phyloP scores from a whole-genome alignment of 1,284 basidiomycete species.

The Anthracocystis setariae region DNA sequence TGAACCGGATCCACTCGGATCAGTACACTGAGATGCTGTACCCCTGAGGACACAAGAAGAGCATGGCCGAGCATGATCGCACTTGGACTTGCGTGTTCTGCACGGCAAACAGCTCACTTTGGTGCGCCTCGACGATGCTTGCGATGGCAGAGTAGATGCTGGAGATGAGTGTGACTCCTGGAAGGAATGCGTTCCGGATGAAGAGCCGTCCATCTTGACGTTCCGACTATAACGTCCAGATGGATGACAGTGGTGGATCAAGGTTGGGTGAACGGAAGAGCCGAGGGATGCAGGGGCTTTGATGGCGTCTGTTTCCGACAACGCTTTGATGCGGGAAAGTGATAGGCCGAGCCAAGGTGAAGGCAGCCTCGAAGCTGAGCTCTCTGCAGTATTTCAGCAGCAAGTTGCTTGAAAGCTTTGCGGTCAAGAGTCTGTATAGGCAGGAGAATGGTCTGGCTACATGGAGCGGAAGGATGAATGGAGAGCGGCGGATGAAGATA shows the following conservation, averaged over 20 bases:
- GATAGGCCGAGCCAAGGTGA: neutral
- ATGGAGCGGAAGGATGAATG: neutral
- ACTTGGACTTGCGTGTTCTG: constrained; percentile 39
- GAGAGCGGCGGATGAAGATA: neutral
- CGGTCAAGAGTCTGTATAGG: too few species aligned
- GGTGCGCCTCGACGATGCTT: constrained; percentile 16
- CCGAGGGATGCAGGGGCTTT: neutral
- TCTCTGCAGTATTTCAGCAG: too few species aligned
- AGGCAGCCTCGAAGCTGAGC: neutral
- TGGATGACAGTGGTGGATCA: too few species aligned
- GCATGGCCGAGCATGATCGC: constrained; percentile 39
- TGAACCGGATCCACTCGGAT: constrained; percentile 11
- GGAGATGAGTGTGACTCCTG: constrained; percentile 5
- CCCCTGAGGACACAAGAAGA: constrained; percentile 38
- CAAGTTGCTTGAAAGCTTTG: too few species aligned
- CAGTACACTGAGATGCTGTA: constrained; percentile 22
- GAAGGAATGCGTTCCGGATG: neutral
- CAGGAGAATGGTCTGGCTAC: too few species aligned
- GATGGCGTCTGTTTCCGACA: neutral
- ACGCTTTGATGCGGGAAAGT: constrained; percentile 1
- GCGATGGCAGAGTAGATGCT: constrained; percentile 13
- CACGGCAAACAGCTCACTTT: constrained; percentile 41
- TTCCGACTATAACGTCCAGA: too few species aligned
- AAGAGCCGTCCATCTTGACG: constrained; percentile 1
- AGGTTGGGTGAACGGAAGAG: neutral